These are phyloP conservation scores for Ampelocalamus luodianensis DNA, from an alignment of 176 grass and related monocot species.

Conservation along the genomic window DNA sequence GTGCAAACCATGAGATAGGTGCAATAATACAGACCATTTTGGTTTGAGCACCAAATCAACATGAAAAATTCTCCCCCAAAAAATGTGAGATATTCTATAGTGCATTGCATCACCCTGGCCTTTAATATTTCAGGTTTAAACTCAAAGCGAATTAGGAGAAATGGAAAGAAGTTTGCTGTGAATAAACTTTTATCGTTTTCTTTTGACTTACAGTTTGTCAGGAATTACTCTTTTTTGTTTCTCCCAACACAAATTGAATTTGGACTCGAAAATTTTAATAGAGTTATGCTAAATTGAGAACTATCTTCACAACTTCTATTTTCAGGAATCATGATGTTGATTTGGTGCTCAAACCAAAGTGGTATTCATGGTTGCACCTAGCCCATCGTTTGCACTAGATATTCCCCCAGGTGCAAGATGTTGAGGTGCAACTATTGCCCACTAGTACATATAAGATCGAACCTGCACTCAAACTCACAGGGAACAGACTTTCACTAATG, in stretches of 20 bases:
- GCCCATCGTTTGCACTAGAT: conserved; percentile 2
- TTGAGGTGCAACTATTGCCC: conserved; percentile 1
- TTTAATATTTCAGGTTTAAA: background rate
- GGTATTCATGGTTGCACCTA: background rate
- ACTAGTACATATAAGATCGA: background rate
- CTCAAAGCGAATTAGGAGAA: background rate
- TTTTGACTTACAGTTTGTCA: background rate
- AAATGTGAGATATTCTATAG: conserved; percentile 1
- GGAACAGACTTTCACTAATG: background rate
- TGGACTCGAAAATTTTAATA: background rate
- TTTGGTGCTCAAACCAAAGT: background rate
- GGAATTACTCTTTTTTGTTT: background rate
- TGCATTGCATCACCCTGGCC: conserved; percentile 24
- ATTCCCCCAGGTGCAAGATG: conserved; percentile 2
- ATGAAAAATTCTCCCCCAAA: background rate
- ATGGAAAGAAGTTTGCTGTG: background rate
- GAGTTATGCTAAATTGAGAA: background rate
- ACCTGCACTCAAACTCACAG: background rate
- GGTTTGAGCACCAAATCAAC: background rate
- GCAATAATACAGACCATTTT: background rate
- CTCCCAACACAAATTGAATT: background rate
- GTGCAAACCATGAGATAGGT: conserved; percentile 5
- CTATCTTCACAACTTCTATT: background rate
- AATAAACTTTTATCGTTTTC: background rate
- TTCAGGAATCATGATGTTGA: background rate